Percentiles rank a stretch among this genome's conserved stretches.
These are phyloP conservation scores for Cercophora samala DNA, from an alignment of 495 filamentous ascomycete species.

Conservation along the genomic window DNA sequence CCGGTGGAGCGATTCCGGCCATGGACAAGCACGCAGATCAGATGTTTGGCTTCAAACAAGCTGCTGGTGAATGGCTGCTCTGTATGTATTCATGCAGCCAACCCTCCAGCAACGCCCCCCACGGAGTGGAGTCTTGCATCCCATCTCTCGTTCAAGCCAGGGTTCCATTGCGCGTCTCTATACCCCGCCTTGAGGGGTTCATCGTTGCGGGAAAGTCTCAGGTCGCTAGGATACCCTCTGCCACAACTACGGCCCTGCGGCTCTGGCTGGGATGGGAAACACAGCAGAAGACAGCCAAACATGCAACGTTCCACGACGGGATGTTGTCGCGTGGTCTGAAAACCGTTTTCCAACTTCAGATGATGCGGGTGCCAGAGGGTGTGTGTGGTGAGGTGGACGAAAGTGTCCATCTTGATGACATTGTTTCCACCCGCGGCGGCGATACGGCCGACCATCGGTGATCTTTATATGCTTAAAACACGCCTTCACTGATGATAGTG, in stretches of 20 bases:
- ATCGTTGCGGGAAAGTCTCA: constrained; percentile 6
- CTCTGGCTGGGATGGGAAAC: not conserved
- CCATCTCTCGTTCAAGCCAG: constrained; percentile 5
- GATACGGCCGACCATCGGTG: not conserved
- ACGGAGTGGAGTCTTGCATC: not conserved
- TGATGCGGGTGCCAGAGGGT: not conserved
- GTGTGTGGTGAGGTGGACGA: not conserved
- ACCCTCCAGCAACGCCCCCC: constrained; percentile 5
- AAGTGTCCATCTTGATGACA: not conserved
- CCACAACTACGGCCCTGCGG: not conserved
- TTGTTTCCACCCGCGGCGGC: not conserved
- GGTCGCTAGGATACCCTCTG: constrained; percentile 1
- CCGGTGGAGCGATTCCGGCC: constrained; percentile 8
- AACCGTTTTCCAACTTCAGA: not conserved
- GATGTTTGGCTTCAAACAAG: constrained; percentile 1
- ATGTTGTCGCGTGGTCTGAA: constrained; percentile 2
- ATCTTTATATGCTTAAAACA: not conserved
- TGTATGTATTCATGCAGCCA: constrained; percentile 10
- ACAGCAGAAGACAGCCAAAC: not conserved
- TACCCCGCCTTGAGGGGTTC: constrained; percentile 9
- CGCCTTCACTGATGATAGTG: not conserved
- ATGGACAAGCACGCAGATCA: not conserved
- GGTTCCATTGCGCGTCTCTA: constrained; percentile 9
- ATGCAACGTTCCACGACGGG: not conserved
- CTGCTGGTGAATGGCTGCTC: not conserved